Evolutionary conservation across 352 stramenopile genomes (phyloP).

Genomic region (Thraustotheca clavata): DNA sequence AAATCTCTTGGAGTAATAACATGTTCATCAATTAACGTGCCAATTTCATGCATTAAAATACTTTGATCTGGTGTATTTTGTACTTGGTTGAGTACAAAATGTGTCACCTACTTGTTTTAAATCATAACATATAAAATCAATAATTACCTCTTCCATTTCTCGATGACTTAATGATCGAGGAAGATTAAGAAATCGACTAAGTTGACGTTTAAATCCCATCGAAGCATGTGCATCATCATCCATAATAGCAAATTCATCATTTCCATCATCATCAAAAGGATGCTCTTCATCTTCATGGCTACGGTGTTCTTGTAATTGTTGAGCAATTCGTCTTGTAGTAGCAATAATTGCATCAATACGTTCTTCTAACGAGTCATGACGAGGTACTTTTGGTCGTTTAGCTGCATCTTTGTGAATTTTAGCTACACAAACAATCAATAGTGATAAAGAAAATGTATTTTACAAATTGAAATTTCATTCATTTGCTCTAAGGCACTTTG

Average conservation of each 20-base stretch:
- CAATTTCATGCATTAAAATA: constrained; percentile 21
- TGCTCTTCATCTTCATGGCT: not conserved
- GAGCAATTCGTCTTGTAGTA: constrained; percentile 3
- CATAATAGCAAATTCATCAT: constrained; percentile 19
- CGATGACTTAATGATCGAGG: constrained; percentile 16
- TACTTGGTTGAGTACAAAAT: constrained; percentile 15
- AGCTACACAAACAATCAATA: not conserved
- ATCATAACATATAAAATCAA: not conserved
- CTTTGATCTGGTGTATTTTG: constrained; percentile 18
- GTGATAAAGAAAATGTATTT: not conserved
- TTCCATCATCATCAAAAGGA: not conserved
- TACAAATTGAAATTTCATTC: constrained; percentile 21
- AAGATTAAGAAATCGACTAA: constrained; percentile 14
- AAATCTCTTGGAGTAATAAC: constrained; percentile 8
- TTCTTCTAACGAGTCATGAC: constrained; percentile 4
- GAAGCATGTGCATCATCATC: constrained; percentile 18
- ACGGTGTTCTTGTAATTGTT: not conserved
- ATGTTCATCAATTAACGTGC: constrained; percentile 17
- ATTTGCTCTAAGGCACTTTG: constrained; percentile 18
- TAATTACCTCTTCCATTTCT: constrained; percentile 19
- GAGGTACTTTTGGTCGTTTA: not conserved
- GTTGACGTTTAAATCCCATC: constrained; percentile 6
- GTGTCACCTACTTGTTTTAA: not conserved
- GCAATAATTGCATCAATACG: constrained; percentile 17
- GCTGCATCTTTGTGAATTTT: constrained; percentile 11